These are phyloP conservation scores for Scheffersomyces titani DNA, from an alignment of 1,139 yeast genomes.

Conservation along the genomic window DNA sequence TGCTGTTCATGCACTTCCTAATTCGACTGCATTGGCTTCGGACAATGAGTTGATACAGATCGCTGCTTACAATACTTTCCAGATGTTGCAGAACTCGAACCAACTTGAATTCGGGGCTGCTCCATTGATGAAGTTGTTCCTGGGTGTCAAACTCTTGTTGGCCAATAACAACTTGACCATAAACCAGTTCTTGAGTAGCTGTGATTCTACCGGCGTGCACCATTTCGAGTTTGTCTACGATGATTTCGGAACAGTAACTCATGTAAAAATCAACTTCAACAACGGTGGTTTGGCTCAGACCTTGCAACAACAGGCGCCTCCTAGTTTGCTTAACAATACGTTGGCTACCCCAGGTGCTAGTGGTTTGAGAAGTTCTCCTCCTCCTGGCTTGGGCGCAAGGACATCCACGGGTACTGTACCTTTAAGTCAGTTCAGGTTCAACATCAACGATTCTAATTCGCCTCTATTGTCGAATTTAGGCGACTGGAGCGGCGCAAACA, in stretches of 20 bases:
- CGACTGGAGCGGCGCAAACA: neutral
- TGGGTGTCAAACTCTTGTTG: conserved; percentile 29
- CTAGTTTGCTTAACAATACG: neutral
- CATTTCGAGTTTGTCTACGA: conserved; percentile 50
- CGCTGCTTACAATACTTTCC: conserved; percentile 39
- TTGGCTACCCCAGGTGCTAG: neutral
- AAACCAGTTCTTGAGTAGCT: conserved; percentile 44
- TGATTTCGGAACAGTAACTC: conserved; percentile 49
- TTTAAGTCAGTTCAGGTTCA: neutral
- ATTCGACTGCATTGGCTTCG: conserved; percentile 1
- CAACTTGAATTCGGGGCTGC: conserved; percentile 44
- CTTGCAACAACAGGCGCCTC: neutral
- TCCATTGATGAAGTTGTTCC: conserved; percentile 34
- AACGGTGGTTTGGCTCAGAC: neutral
- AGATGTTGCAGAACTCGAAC: conserved; percentile 28
- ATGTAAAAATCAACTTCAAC: conserved; percentile 30
- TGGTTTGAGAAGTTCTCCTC: neutral
- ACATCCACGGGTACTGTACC: neutral
- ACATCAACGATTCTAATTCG: neutral
- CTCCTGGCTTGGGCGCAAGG: neutral
- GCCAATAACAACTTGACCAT: conserved; percentile 32
- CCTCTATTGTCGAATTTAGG: neutral
- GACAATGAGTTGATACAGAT: conserved; percentile 21
- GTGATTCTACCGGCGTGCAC: conserved; percentile 27
- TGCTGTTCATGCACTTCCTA: neutral